Percentiles rank a stretch among this genome's conserved stretches.
phyloP scores from a whole-genome alignment of 768 basidiomycete species.

The Lactarius tabidus region DNA sequence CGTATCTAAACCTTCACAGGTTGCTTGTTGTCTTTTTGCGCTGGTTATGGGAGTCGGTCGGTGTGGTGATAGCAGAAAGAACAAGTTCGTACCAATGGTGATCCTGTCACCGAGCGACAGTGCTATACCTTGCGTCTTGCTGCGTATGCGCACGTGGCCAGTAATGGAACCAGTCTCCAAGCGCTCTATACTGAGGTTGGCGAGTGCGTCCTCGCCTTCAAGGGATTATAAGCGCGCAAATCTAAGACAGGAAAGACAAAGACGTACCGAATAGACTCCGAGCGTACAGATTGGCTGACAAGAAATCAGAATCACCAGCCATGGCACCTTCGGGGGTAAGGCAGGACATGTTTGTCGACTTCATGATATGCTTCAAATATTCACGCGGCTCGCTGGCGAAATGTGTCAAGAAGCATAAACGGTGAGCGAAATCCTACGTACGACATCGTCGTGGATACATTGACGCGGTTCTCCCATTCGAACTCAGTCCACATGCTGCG shows the following conservation, averaged over 20 bases:
- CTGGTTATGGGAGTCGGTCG: conserved; percentile 6
- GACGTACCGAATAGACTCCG: conserved; percentile 84
- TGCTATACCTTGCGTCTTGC: conserved; percentile 97
- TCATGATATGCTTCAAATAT: conserved; percentile 94
- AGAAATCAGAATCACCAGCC: conserved; percentile 95
- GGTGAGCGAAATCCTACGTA: conserved; percentile 39
- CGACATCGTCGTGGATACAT: conserved; percentile 81
- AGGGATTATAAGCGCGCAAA: conserved; percentile 4
- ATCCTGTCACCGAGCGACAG: conserved; percentile 90
- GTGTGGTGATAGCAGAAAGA: neutral
- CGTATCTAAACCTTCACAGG: conserved; percentile 21
- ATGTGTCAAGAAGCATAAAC: neutral
- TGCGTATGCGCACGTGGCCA: conserved; percentile 93
- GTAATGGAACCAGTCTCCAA: conserved; percentile 76
- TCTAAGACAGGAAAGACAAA: neutral
- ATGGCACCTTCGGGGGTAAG: conserved; percentile 84
- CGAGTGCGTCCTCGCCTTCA: conserved; percentile 90
- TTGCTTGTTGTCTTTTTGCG: conserved; percentile 23
- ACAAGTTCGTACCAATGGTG: conserved; percentile 47
- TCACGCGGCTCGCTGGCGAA: conserved; percentile 68
- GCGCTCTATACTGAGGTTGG: conserved; percentile 90
- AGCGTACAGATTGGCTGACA: conserved; percentile 96
- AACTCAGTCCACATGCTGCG: conserved; percentile 99
- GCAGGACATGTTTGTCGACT: conserved; percentile 95
- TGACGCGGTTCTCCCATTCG: conserved; percentile 99